Evolutionary conservation across 2,329 filamentous ascomycete genomes (phyloP).

Genomic region (Chaetothyriales sp.): DNA sequence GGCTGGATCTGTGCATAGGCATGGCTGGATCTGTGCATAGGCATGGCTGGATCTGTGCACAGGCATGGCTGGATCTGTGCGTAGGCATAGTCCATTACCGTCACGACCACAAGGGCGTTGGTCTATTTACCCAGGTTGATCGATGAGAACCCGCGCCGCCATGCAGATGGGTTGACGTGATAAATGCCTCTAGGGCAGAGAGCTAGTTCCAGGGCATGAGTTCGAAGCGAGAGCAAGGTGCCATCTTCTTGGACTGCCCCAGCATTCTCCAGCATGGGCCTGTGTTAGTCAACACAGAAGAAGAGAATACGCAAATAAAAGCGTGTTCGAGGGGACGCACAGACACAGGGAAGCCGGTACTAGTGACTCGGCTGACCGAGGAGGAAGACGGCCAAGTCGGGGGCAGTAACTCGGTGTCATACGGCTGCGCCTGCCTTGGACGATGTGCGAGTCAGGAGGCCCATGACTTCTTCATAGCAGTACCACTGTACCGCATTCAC

Average conservation of each 20-base stretch:
- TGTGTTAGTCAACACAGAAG: not conserved
- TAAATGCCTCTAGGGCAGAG: not conserved
- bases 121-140: not conserved
- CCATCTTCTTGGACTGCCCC: not conserved
- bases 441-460: slow-evolving; percentile 8
- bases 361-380: too few relatives aligned
- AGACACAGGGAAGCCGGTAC: too few relatives aligned
- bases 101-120: not conserved
- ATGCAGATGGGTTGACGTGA: not conserved
- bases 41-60: not conserved
- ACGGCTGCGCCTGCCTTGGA: not conserved
- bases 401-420: not conserved
- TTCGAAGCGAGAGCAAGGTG: not conserved
- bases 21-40: not conserved
- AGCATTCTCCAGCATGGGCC: not conserved
- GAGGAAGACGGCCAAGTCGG: not conserved
- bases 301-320: not conserved
- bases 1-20: not conserved
- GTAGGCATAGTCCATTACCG: too few relatives aligned
- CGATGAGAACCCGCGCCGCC: not conserved
- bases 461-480: slow-evolving; percentile 80
- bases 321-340: not conserved
- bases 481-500: slow-evolving; percentile 94
- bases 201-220: not conserved
- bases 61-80: not conserved